Percentiles rank a stretch among this genome's conserved stretches.
phyloP scores from a whole-genome alignment of 108 stramenopile genomes.

The Craspedostauros australis region DNA sequence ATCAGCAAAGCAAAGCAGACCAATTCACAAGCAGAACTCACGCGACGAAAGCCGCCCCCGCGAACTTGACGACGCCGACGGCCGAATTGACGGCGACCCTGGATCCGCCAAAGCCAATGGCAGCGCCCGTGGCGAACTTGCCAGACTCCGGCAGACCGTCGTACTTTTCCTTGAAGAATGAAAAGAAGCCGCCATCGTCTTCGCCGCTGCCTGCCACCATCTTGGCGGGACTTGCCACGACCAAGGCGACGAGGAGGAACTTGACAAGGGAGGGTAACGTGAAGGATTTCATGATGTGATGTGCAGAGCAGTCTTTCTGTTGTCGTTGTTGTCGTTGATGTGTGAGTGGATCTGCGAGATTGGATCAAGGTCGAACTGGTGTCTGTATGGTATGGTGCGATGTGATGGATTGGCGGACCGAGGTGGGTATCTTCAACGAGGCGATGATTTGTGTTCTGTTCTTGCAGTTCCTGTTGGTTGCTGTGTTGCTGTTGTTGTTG shows the following conservation, averaged over 20 bases:
- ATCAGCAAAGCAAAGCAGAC: background rate
- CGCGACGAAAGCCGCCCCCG: conserved; percentile 51
- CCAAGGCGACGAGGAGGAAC: background rate
- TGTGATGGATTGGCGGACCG: too few species aligned
- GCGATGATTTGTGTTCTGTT: too few species aligned
- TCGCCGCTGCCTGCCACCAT: too few species aligned
- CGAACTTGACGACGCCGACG: conserved; percentile 36
- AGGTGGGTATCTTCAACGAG: too few species aligned
- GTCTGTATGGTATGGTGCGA: too few species aligned
- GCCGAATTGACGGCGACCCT: conserved; percentile 33
- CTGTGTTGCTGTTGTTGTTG: too few species aligned
- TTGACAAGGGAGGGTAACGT: background rate
- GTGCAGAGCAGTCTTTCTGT: too few species aligned
- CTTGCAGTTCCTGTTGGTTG: too few species aligned
- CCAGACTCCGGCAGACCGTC: conserved; percentile 34
- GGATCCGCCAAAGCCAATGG: conserved; percentile 32
- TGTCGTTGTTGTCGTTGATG: too few species aligned
- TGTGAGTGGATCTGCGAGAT: too few species aligned
- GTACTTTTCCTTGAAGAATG: conserved; percentile 21
- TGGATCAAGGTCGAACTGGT: too few species aligned
- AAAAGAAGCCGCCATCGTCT: conserved; percentile 3
- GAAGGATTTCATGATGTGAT: background rate
- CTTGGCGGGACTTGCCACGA: background rate
- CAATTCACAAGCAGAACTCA: conserved; percentile 15
- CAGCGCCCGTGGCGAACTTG: conserved; percentile 44